Base-by-base conservation (phyloP, 768 basidiomycete genomes). In the Punctularia strigosozonata region DNA sequence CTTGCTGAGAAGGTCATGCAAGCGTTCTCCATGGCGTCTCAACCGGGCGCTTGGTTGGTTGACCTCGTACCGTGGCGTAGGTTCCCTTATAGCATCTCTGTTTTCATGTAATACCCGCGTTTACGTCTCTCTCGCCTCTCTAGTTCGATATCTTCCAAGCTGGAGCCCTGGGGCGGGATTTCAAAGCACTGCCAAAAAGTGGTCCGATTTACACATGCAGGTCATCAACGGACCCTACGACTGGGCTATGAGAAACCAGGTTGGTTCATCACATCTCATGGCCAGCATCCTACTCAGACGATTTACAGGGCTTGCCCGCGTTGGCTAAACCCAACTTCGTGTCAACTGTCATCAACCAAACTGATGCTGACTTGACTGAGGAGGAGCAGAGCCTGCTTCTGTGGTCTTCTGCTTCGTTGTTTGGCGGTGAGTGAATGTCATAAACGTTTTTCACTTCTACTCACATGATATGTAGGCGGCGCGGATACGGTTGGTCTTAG, bases 351-450 rank as follows among this genome's bases (percentile, higher is more conserved):
- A 15, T 39, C 17, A 15, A 10, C 14, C 17, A 18, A 7, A 13
- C 20, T 40, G 15, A 25, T 43, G 37, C 31, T 28, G 38, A 3
- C 31, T 42, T 26, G 28, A 31, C 39, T 17, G 25, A 17, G 5
- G 42, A 45, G 5, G 40, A 40, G n/a, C 22, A 36, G 5, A 34
- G 50, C 15, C 5, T 8, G 20, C 24, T 35, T 6, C 46, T 40
- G 31, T 50, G 41, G 45, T 38, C 42, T 32, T 38, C 43, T 13
- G 50, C 46, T 17, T 44, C 41, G 1, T 39, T 52, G 37, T 55
- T 44, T 34, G 47, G 36, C 39, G 46, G 47, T 56, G 30, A 12
- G 38, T 30, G 13, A 21, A 13, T n/a, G 6, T 19, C 30, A 4
- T 18, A 8, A 8, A 28, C 26, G 26, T 12, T 25, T 6, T 31